These are phyloP conservation scores for Immersiella caudata DNA, from an alignment of 495 filamentous ascomycete genomes.

Conservation along the genomic window DNA sequence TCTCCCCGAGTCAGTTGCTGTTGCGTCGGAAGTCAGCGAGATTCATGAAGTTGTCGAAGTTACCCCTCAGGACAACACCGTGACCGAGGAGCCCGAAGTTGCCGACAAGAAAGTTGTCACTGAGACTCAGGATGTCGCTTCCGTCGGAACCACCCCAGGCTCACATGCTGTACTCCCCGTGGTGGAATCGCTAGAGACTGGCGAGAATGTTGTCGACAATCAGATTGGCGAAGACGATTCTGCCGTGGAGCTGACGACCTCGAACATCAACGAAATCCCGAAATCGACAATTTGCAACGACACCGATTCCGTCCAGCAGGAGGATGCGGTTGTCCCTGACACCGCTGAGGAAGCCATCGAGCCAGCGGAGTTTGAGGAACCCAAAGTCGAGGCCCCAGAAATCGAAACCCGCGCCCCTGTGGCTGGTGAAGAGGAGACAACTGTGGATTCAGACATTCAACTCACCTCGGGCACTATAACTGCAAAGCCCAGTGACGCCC, in stretches of 20 bases:
- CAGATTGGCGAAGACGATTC: neutral
- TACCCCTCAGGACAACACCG: neutral
- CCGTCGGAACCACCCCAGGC: neutral
- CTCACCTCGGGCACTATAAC: neutral
- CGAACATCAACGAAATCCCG: neutral
- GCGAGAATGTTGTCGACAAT: neutral
- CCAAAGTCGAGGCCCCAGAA: neutral
- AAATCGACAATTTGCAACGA: neutral
- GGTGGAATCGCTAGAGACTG: neutral
- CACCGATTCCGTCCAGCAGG: neutral
- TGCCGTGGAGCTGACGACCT: neutral
- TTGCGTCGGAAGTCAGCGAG: neutral
- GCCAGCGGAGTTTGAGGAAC: neutral
- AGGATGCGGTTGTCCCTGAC: neutral
- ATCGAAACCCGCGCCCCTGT: neutral
- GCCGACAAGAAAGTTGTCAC: neutral
- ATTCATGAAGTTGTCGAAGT: neutral
- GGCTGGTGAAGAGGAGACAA: neutral
- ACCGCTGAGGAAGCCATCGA: neutral
- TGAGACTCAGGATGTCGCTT: neutral
- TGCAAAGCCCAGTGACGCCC: neutral
- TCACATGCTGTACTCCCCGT: neutral
- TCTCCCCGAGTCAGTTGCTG: neutral
- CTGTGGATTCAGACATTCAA: neutral
- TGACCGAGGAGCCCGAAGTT: conserved; percentile 12